Evolutionary conservation across 192 early-diverging fungal genomes (phyloP), one percentile per base, ranked within the genome.

Genomic region (Backusella australiensis): DNA sequence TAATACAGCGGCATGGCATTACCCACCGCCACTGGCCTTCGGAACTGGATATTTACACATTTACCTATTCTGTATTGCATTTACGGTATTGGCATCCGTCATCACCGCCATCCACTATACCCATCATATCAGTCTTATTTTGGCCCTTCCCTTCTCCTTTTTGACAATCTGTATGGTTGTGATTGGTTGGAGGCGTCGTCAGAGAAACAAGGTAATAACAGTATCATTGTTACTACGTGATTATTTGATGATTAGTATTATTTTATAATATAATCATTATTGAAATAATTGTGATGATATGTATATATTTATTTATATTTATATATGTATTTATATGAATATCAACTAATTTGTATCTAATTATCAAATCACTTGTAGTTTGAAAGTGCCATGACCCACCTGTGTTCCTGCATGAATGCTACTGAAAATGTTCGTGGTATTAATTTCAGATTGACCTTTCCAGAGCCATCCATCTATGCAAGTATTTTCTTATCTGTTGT

Each of bases 351-450:
- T 39, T 26, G 34, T 59, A n/a, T 56, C 15, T 42, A 70, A 67
- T 34, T 49, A 69, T 21, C 34, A 34, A 29, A 39, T 39, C 12
- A 39, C 38, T 39, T 39, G 41, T n/a, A 79, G 78, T 79, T 79
- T 70, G 78, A 79, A 63, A 42, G 34, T 23, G 72, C 66, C 35
- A 79, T 79, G 67, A 36, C 75, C n/a, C 67, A 79, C 38, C 41
- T 79, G 14, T 79, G 78, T 70, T 69, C 73, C 34, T 75, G 78
- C 67, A 79, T 79, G 68, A 79, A 79, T 75, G 78, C 78, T 15
- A 79, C 78, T 14, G 78, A 79, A 79, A 79, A 79, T 69, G 74
- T 79, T 39, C 73, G 78, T 21, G 78, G 78, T 34, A 79, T 79
- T 52, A 79, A 79, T 35, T 74, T 71, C 35, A 74, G 78, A n/a